These are phyloP conservation scores for Xylariales sp. DNA, from an alignment of 2,329 filamentous ascomycete genomes.

Conservation along the genomic window DNA sequence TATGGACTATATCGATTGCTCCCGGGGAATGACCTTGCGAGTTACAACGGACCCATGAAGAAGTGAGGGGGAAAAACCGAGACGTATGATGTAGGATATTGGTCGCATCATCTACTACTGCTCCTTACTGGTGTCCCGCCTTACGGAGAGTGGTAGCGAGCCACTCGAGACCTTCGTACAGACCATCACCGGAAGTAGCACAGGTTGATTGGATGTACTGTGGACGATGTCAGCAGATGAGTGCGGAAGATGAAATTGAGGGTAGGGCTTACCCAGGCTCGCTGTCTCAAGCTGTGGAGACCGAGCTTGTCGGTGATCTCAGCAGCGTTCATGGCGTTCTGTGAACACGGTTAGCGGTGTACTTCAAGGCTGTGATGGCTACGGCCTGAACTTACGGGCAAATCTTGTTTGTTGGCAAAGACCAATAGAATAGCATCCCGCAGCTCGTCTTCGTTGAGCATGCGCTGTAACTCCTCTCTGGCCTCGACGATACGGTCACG, in stretches of 20 bases:
- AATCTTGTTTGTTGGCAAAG: constrained; percentile 77
- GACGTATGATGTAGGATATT: constrained; percentile 35
- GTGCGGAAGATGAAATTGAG: neutral
- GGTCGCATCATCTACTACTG: constrained; percentile 20
- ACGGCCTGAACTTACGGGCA: constrained; percentile 63
- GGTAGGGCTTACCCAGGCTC: constrained; percentile 80
- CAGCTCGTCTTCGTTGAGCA: constrained; percentile 63
- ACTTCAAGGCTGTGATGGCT: neutral
- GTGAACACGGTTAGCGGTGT: constrained; percentile 24
- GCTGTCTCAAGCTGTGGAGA: constrained; percentile 97
- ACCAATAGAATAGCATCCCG: constrained; percentile 13
- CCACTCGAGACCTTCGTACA: constrained; percentile 98
- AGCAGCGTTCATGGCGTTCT: constrained; percentile 99
- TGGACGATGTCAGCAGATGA: constrained; percentile 16
- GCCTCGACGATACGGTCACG: constrained; percentile 97
- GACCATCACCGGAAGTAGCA: constrained; percentile 97
- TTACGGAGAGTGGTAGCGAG: constrained; percentile 80
- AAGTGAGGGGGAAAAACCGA: constrained; percentile 34
- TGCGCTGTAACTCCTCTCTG: constrained; percentile 91
- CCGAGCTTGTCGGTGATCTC: constrained; percentile 99
- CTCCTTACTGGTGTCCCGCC: constrained; percentile 56
- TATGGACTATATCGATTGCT: constrained; percentile 52
- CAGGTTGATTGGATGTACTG: constrained; percentile 99
- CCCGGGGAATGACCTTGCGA: constrained; percentile 48
- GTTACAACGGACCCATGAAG: constrained; percentile 54